These are phyloP conservation scores for Aureobasidium sp. DNA, from an alignment of 2,329 filamentous ascomycete genomes.

Conservation along the genomic window DNA sequence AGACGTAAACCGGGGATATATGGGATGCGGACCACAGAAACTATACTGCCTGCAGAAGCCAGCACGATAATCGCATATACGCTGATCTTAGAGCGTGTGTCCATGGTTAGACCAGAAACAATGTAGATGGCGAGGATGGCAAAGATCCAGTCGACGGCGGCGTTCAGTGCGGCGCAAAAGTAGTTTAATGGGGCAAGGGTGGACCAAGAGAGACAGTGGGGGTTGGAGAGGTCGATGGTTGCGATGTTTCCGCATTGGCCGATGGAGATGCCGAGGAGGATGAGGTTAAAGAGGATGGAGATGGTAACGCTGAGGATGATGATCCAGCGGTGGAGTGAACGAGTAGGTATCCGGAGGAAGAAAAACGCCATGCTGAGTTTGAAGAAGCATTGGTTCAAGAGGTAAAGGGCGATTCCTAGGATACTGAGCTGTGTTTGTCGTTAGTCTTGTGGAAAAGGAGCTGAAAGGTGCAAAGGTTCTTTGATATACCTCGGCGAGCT, in stretches of 20 bases:
- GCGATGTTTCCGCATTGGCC: constrained; percentile 16
- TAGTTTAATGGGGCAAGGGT: constrained; percentile 16
- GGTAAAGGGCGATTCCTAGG: constrained; percentile 6
- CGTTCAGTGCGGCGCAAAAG: constrained; percentile 13
- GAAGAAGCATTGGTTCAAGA: constrained; percentile 16
- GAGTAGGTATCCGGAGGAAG: constrained; percentile 15
- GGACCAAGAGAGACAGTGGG: constrained; percentile 14
- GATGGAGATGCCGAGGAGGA: constrained; percentile 15
- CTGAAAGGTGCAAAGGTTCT: neutral
- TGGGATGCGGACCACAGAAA: constrained; percentile 14
- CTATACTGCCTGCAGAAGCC: constrained; percentile 9
- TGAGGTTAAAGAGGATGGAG: constrained; percentile 12
- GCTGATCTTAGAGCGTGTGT: neutral
- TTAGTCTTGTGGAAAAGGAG: no score
- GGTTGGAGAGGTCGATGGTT: neutral
- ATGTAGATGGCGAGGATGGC: constrained; percentile 13
- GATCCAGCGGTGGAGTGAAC: constrained; percentile 3
- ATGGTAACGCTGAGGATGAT: constrained; percentile 13
- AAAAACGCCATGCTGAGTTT: constrained; percentile 17
- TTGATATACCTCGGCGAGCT: neutral
- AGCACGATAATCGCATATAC: constrained; percentile 13
- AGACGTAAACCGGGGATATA: constrained; percentile 11
- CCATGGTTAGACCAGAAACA: constrained; percentile 2
- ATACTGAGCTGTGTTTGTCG: neutral
- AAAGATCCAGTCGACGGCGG: constrained; percentile 17